Percentiles rank a stretch among this genome's conserved stretches.
Evolutionary conservation across 1,139 yeast species (phyloP).

Genomic region (Lodderomyces pseudojiufengensis): DNA sequence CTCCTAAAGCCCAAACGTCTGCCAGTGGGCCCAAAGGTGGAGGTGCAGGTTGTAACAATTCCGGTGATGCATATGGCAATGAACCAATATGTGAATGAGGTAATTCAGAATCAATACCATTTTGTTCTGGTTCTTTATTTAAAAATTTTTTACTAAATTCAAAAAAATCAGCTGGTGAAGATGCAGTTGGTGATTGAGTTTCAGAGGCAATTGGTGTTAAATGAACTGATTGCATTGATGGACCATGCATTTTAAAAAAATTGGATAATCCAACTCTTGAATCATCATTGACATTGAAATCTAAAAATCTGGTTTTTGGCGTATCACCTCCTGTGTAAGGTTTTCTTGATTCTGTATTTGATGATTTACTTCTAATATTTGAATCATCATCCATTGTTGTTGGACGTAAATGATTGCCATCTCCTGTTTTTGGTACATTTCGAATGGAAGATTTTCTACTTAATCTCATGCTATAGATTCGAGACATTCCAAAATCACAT

Average conservation of each 20-base stretch:
- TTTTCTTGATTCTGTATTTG: slow-evolving; percentile 31
- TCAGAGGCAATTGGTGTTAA: slow-evolving; percentile 28
- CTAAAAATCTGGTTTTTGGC: slow-evolving; percentile 16
- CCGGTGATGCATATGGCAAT: slow-evolving; percentile 90
- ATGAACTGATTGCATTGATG: slow-evolving; percentile 33
- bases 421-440: slow-evolving; percentile 2
- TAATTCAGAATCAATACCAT: slow-evolving; percentile 32
- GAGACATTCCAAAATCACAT: slow-evolving; percentile 88
- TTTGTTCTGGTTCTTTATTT: slow-evolving; percentile 4
- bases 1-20: slow-evolving; percentile 92
- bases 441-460: slow-evolving; percentile 24
- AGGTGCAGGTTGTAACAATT: slow-evolving; percentile 62
- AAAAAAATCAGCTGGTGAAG: slow-evolving; percentile 3
- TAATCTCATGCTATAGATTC: slow-evolving; percentile 31
- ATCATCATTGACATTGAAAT: slow-evolving; percentile 28
- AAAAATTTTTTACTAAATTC: slow-evolving; percentile 8
- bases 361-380: slow-evolving; percentile 48
- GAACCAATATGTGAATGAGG: slow-evolving; percentile 81
- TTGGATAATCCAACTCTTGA: slow-evolving; percentile 32
- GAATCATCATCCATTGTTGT: slow-evolving; percentile 6
- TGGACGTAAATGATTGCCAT: slow-evolving; percentile 1
- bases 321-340: slow-evolving; percentile 37
- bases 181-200: slow-evolving; percentile 7
- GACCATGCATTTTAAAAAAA: slow-evolving; percentile 29
- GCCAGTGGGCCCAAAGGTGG: slow-evolving; percentile 70